These are phyloP conservation scores for Leucoagaricus sp. DNA, from an alignment of 1,284 basidiomycete genomes.

Conservation along the genomic window DNA sequence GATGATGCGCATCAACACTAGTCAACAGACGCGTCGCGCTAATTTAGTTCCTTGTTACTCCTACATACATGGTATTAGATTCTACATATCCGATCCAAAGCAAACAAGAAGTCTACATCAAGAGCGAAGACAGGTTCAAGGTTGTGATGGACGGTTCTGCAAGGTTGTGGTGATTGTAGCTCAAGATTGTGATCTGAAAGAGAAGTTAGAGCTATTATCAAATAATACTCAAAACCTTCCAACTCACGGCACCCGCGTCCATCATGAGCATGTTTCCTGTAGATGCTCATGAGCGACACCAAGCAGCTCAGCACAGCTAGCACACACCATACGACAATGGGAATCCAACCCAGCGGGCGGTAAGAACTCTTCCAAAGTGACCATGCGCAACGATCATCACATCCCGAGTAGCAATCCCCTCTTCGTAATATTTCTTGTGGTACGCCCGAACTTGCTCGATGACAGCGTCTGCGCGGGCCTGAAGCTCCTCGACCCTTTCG, in stretches of 20 bases:
- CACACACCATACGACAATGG: slow-evolving; percentile 63
- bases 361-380: slow-evolving; percentile 84
- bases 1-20: slow-evolving; percentile 19
- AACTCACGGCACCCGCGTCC: slow-evolving; percentile 74
- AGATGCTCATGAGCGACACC: no score
- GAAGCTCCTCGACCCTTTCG: slow-evolving; percentile 82
- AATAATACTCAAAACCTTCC: neutral
- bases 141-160: slow-evolving; percentile 75
- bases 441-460: slow-evolving; percentile 77
- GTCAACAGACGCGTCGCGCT: slow-evolving; percentile 34
- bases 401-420: slow-evolving; percentile 63
- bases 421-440: slow-evolving; percentile 72
- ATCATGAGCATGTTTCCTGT: slow-evolving; percentile 79
- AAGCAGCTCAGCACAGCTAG: slow-evolving; percentile 1
- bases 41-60: neutral
- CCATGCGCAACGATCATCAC: slow-evolving; percentile 80
- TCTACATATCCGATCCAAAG: slow-evolving; percentile 7
- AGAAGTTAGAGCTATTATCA: slow-evolving; percentile 11
- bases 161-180: slow-evolving; percentile 78
- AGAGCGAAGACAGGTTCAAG: slow-evolving; percentile 62
- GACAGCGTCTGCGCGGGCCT: slow-evolving; percentile 73
- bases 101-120: slow-evolving; percentile 23
- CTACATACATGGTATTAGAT: slow-evolving; percentile 1
- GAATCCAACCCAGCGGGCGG: slow-evolving; percentile 79
- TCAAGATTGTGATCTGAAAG: slow-evolving; percentile 62